These are phyloP conservation scores for Agrostemma githago DNA, from an alignment of 148 eudicot species.

Conservation along the genomic window DNA sequence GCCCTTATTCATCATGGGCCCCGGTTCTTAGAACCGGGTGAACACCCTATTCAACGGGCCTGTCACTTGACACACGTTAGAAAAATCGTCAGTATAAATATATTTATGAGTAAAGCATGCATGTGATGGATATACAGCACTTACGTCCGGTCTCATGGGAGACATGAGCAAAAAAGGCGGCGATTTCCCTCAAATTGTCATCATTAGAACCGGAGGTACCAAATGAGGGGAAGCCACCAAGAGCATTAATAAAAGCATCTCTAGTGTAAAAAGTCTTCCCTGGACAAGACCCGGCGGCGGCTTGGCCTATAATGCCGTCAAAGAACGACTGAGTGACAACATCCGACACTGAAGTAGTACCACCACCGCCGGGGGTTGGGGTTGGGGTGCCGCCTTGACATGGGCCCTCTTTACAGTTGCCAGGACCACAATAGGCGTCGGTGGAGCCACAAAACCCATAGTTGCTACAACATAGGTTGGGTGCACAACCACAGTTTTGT, in stretches of 20 bases:
- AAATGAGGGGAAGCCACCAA: slow-evolving; percentile 28
- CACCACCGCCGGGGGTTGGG: slow-evolving; percentile 12
- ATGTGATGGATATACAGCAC: neutral
- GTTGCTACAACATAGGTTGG: slow-evolving; percentile 40
- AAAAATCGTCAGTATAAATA: too few relatives aligned
- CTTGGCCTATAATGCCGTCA: slow-evolving; percentile 39
- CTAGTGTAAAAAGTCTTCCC: slow-evolving; percentile 56
- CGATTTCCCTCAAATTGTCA: slow-evolving; percentile 52
- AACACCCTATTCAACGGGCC: too few relatives aligned
- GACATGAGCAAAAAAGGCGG: slow-evolving; percentile 70
- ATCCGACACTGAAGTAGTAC: slow-evolving; percentile 28
- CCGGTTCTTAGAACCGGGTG: too few relatives aligned
- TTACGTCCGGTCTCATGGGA: slow-evolving; percentile 72
- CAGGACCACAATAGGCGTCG: slow-evolving; percentile 35
- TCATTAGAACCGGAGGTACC: slow-evolving; percentile 44
- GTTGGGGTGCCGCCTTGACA: slow-evolving; percentile 18
- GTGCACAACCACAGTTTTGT: slow-evolving; percentile 44
- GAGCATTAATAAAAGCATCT: slow-evolving; percentile 39
- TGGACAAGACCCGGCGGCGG: slow-evolving; percentile 31
- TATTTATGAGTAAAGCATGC: too few relatives aligned
- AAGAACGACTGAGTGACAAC: slow-evolving; percentile 45
- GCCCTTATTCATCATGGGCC: too few relatives aligned
- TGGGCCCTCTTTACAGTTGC: slow-evolving; percentile 19
- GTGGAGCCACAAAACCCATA: slow-evolving; percentile 46
- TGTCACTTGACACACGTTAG: too few relatives aligned